Conservation (phyloP, 768 basidiomycete genomes). For the Mycena crocata region DNA sequence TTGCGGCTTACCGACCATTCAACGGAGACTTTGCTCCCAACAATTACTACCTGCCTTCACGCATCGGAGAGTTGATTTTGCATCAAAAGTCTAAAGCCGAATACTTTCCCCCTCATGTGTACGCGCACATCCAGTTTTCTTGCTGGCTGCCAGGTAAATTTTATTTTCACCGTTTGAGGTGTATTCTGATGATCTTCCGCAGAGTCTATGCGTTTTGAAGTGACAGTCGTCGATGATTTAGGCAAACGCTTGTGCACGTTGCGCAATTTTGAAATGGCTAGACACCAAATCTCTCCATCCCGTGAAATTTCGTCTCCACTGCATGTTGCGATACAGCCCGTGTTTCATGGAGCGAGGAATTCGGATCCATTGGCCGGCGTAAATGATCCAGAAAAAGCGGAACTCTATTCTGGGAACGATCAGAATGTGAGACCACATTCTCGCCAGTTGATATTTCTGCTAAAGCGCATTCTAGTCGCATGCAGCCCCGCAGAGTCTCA, state of each 20-base stretch:
- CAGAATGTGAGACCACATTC: too few species aligned
- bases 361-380: too few species aligned
- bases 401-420: too few species aligned
- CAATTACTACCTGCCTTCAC: slow-evolving; percentile 48
- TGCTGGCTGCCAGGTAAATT: slow-evolving; percentile 44
- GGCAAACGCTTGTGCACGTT: slow-evolving; percentile 34
- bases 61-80: slow-evolving; percentile 33
- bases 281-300: background rate
- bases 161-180: slow-evolving; percentile 23
- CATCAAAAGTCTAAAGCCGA: slow-evolving; percentile 23
- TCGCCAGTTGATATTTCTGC: too few species aligned
- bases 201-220: slow-evolving; percentile 39
- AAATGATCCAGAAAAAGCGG: too few species aligned
- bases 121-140: slow-evolving; percentile 37
- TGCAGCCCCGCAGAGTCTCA: background rate
- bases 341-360: too few species aligned
- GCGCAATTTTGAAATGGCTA: slow-evolving; percentile 1
- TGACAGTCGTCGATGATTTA: slow-evolving; percentile 38
- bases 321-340: too few species aligned
- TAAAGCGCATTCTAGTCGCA: too few species aligned
- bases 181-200: background rate
- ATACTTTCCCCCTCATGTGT: slow-evolving; percentile 25
- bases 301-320: background rate
- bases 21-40: slow-evolving; percentile 42
- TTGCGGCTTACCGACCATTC: slow-evolving; percentile 44